Conservation (phyloP, 1,284 basidiomycete genomes). For the Vanrija sp. region DNA sequence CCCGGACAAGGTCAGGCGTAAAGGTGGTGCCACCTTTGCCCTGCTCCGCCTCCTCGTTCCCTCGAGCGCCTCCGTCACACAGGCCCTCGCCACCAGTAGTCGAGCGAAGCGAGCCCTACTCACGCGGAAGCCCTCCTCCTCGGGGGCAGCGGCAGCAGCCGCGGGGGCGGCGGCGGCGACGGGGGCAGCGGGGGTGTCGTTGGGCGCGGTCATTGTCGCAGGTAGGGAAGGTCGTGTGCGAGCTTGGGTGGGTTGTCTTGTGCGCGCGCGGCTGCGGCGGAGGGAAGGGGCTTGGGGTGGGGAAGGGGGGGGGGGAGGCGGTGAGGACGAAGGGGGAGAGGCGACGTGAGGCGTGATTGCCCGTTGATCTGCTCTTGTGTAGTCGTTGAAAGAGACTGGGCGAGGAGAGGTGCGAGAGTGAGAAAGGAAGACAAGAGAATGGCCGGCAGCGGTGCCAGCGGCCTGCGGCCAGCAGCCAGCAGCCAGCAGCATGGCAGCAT, state of each 20-base stretch:
- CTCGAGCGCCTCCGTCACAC: background rate
- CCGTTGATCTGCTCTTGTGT: slow-evolving; percentile 14
- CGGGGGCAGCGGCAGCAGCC: slow-evolving; percentile 5
- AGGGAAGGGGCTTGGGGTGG: slow-evolving; percentile 7
- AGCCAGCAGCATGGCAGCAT: background rate
- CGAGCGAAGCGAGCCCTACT: slow-evolving; percentile 3
- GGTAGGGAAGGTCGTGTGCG: slow-evolving; percentile 10
- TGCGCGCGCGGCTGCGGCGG: background rate
- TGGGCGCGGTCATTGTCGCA: slow-evolving; percentile 18
- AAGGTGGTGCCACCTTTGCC: background rate
- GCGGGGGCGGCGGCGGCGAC: slow-evolving; percentile 1
- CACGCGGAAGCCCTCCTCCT: slow-evolving; percentile 26
- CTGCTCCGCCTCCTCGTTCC: background rate
- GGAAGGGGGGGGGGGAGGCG: slow-evolving; percentile 3
- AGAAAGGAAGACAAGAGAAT: slow-evolving; percentile 8
- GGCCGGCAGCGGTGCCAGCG: background rate
- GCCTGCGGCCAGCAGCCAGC: too few relatives aligned
- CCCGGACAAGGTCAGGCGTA: too few relatives aligned
- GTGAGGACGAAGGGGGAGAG: slow-evolving; percentile 6
- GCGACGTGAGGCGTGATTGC: slow-evolving; percentile 5
- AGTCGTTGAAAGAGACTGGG: slow-evolving; percentile 27
- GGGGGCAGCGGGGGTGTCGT: slow-evolving; percentile 5
- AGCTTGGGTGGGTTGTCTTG: background rate
- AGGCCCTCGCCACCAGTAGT: background rate
- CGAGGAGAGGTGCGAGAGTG: slow-evolving; percentile 7